A percentile compares a stretch with the other conserved stretches of the same genome.
phyloP scores from a whole-genome alignment of 2,329 filamentous ascomycete species.

The Westerdykella ornata region DNA sequence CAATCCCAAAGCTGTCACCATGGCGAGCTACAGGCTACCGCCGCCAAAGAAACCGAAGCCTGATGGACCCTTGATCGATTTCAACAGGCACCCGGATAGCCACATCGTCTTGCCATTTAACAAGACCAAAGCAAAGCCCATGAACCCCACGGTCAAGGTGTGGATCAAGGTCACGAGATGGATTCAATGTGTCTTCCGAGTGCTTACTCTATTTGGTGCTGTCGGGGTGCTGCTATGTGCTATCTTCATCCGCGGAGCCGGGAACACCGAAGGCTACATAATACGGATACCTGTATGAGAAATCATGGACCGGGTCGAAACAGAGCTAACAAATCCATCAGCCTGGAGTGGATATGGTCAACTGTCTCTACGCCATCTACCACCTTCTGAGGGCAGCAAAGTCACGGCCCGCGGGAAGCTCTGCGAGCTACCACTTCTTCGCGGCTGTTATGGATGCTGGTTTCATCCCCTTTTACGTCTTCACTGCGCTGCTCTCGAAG shows the following conservation, averaged over 20 bases:
- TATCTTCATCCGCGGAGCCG: conserved; percentile 66
- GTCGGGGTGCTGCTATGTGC: conserved; percentile 66
- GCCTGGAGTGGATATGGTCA: conserved; percentile 67
- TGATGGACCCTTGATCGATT: conserved; percentile 68
- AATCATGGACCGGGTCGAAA: background rate
- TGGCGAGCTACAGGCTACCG: conserved; percentile 65
- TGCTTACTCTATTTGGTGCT: conserved; percentile 61
- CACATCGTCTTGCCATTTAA: conserved; percentile 60
- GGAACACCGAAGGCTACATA: conserved; percentile 63
- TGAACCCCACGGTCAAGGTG: conserved; percentile 63
- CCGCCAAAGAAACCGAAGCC: conserved; percentile 55
- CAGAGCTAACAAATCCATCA: conserved; percentile 36
- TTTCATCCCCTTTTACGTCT: conserved; percentile 57
- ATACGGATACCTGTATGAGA: conserved; percentile 65
- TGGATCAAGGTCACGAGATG: conserved; percentile 64
- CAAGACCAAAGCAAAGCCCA: conserved; percentile 54
- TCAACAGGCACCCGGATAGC: conserved; percentile 80
- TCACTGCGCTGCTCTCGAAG: conserved; percentile 50
- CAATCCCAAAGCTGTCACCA: conserved; percentile 79
- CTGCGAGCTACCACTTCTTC: conserved; percentile 85
- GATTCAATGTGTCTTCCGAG: conserved; percentile 61
- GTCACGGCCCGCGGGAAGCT: conserved; percentile 67
- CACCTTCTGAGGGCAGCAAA: conserved; percentile 67
- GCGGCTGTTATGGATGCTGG: conserved; percentile 65
- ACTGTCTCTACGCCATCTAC: conserved; percentile 71